A percentile compares a stretch with the other conserved stretches of the same genome.
Evolutionary conservation across 345 rosid species (phyloP).

Genomic region (Odontarrhena argentea): DNA sequence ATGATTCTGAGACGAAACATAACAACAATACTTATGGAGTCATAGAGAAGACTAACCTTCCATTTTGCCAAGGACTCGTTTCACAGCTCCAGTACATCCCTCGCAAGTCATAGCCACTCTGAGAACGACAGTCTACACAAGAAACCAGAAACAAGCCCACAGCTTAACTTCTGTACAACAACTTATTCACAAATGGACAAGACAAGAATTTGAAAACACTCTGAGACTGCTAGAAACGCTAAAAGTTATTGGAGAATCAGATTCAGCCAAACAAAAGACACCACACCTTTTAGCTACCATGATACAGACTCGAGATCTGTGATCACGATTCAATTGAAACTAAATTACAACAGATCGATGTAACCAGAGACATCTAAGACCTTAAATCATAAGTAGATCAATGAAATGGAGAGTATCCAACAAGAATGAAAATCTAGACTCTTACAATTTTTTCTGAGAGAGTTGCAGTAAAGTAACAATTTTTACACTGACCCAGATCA

Average conservation of each 20-base stretch:
- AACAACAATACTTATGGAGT: background rate
- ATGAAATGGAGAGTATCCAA: background rate
- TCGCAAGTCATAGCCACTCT: slow-evolving; percentile 87
- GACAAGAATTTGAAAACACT: background rate
- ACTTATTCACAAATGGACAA: slow-evolving; percentile 1
- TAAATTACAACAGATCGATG: slow-evolving; percentile 15
- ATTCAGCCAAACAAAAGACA: slow-evolving; percentile 2
- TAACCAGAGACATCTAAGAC: slow-evolving; percentile 10
- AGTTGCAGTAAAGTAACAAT: slow-evolving; percentile 9
- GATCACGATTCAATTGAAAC: background rate
- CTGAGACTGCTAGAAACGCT: background rate
- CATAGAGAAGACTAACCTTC: slow-evolving; percentile 47
- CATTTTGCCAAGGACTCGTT: slow-evolving; percentile 85
- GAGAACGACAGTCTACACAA: slow-evolving; percentile 69
- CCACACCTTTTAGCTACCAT: background rate
- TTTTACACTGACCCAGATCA: slow-evolving; percentile 28
- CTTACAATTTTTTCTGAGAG: too few species aligned
- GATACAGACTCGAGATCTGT: background rate
- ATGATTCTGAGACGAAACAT: background rate
- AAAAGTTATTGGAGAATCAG: background rate
- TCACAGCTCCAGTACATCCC: slow-evolving; percentile 88
- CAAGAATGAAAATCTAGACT: background rate
- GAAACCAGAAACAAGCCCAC: too few species aligned
- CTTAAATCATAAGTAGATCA: background rate
- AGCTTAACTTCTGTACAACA: background rate